phyloP scores from a whole-genome alignment of 2,329 filamentous ascomycete genomes.

The Escovopsis weberi region DNA sequence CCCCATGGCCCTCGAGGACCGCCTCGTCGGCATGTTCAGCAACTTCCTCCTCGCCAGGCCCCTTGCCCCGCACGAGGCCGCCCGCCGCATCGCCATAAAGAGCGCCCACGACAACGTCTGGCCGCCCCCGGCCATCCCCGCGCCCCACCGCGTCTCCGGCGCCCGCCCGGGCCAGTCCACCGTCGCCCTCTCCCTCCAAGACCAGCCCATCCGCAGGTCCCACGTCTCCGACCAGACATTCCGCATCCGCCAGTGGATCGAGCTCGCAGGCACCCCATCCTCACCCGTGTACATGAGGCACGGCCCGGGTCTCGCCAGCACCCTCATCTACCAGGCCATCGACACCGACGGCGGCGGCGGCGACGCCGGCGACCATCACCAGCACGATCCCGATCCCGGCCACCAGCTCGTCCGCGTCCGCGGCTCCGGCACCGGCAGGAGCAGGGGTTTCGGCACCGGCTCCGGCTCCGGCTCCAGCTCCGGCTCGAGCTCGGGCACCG shows the following conservation, averaged over 20 bases:
- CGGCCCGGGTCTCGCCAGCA: conserved; percentile 6
- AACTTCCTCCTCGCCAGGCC: conserved; percentile 53
- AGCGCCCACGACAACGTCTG: conserved; percentile 47
- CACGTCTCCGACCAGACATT: conserved; percentile 60
- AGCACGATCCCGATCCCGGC: too few relatives aligned
- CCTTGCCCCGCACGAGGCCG: conserved; percentile 21
- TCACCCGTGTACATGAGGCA: conserved; percentile 1
- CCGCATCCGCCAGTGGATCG: conserved; percentile 61
- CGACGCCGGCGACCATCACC: too few relatives aligned
- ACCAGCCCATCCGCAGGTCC: conserved; percentile 31
- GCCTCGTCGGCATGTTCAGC: conserved; percentile 40
- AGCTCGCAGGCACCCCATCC: conserved; percentile 33
- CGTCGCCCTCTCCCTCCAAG: conserved; percentile 13
- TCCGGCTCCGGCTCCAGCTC: too few relatives aligned
- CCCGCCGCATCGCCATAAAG: conserved; percentile 13
- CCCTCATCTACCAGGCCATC: not conserved
- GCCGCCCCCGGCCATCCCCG: conserved; percentile 61
- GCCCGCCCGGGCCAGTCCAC: conserved; percentile 12
- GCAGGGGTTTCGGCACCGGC: too few relatives aligned
- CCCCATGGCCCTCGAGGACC: conserved; percentile 35
- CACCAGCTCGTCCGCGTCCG: too few relatives aligned
- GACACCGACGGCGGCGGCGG: not conserved
- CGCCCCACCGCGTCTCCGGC: conserved; percentile 35
- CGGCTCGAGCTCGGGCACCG: too few relatives aligned
- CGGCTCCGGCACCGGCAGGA: too few relatives aligned